Evolutionary conservation across 2,329 filamentous ascomycete genomes (phyloP), one percentile per base, ranked within the genome.

Genomic region (Pseudogymnoascus sp.): DNA sequence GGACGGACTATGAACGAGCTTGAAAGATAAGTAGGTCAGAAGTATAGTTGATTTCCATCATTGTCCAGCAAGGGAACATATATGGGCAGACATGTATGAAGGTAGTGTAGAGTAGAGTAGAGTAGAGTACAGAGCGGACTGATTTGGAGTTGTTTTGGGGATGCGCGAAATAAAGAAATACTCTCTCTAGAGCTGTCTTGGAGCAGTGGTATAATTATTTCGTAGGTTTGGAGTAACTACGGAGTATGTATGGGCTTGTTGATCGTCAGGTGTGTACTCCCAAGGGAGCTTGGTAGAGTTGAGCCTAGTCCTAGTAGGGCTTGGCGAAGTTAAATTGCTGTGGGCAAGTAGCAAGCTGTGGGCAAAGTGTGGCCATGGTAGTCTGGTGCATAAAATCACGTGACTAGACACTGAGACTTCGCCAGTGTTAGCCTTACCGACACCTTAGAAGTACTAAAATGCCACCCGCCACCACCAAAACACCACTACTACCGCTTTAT

Each of bases 221-320:
- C 21, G 21, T 23, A 23, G 21, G 12, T 31, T 31, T 12, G 50
- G 50, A 36, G 50, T 36, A 23, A 12, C 50, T n/a, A 25, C 37
- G n/a, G 28, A 31, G 28, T 56, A 25, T 34, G 50, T 56, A 56
- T 56, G 50, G 50, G 28, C 25, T 21, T 34, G 50, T 56, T 56
- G 50, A 56, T 56, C 50, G 50, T 56, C 50, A 34, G n/a, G 2
- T 34, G 25, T 21, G 50, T 56, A 56, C 50, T 18, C 28, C 16
- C 50, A 56, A 56, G 50, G 50, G 50, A 36, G 50, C 50, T 56
- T 56, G 50, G 50, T 56, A 34, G 50, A 56, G 28, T 56, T 56
- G 50, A 56, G 50, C 10, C 50, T 56, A 56, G 50, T 56, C 50
- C 50, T 34, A 56, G 50, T 18, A 56, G 16, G 50, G 50, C 50